Conservation (phyloP, 495 filamentous ascomycete species). For the Annulohypoxylon stygium region DNA sequence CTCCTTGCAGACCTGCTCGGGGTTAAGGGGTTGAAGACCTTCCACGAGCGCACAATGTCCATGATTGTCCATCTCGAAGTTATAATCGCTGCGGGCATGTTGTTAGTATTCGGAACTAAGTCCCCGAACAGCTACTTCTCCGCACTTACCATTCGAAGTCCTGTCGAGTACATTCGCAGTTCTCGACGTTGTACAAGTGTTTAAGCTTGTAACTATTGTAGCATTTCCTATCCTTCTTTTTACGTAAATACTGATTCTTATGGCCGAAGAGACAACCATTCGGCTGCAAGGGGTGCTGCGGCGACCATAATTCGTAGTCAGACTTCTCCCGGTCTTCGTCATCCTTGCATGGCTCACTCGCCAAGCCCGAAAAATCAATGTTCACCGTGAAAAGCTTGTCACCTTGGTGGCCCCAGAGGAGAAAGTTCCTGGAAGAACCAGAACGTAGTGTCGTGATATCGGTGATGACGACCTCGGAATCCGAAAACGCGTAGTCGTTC, state of each 20-base stretch:
- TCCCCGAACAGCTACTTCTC: not conserved
- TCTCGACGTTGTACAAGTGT: constrained; percentile 72
- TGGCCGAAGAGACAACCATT: constrained; percentile 93
- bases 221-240: constrained; percentile 78
- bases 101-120: constrained; percentile 21
- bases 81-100: constrained; percentile 80
- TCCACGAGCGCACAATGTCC: constrained; percentile 80
- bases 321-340: constrained; percentile 72
- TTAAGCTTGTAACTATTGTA: constrained; percentile 80
- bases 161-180: constrained; percentile 83
- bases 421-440: constrained; percentile 87
- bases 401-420: constrained; percentile 82
- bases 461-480: constrained; percentile 73
- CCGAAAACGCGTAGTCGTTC: constrained; percentile 78
- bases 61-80: constrained; percentile 82
- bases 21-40: constrained; percentile 76
- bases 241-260: constrained; percentile 88
- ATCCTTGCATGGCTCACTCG: constrained; percentile 74
- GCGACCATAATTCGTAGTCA: constrained; percentile 87
- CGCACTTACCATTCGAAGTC: constrained; percentile 93
- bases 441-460: constrained; percentile 90
- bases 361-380: constrained; percentile 86
- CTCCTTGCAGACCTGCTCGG: constrained; percentile 71
- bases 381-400: constrained; percentile 75
- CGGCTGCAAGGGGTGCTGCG: constrained; percentile 79